These are phyloP conservation scores for Clonostachys chloroleuca DNA, from an alignment of 2,329 filamentous ascomycete genomes.

Conservation along the genomic window DNA sequence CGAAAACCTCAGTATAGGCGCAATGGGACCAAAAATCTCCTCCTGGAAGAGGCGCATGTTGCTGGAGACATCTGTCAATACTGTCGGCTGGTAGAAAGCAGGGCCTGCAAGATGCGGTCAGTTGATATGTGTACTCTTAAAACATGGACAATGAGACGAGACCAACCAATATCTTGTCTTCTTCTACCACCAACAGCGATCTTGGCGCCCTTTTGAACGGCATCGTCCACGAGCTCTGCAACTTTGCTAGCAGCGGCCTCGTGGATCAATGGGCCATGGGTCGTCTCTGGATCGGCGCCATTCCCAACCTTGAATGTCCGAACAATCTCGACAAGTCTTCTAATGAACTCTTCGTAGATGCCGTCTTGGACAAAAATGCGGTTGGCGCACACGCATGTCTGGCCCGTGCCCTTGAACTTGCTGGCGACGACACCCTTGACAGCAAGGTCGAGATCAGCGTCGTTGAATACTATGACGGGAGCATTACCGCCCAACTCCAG, in stretches of 20 bases:
- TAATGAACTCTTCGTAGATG: conserved; percentile 66
- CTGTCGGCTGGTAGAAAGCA: conserved; percentile 71
- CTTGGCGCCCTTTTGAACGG: conserved; percentile 55
- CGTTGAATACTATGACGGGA: conserved; percentile 72
- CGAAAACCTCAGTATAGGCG: conserved; percentile 65
- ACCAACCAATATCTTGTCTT: conserved; percentile 52
- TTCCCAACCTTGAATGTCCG: conserved; percentile 65
- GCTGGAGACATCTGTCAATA: conserved; percentile 62
- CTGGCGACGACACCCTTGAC: conserved; percentile 59
- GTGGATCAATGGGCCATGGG: conserved; percentile 61
- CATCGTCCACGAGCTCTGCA: conserved; percentile 58
- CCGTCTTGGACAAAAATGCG: conserved; percentile 69
- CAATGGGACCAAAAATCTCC: conserved; percentile 74
- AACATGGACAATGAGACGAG: too few relatives aligned
- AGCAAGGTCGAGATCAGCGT: conserved; percentile 65
- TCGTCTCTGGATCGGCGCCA: conserved; percentile 50
- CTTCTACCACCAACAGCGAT: conserved; percentile 41
- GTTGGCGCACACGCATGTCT: conserved; percentile 87
- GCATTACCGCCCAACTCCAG: conserved; percentile 70
- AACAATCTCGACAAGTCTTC: conserved; percentile 62
- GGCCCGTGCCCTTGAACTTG: conserved; percentile 86
- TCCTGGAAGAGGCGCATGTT: conserved; percentile 65
- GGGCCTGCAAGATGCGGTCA: conserved; percentile 36
- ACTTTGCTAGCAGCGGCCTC: conserved; percentile 59
- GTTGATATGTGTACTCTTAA: not conserved